Base-by-base conservation (phyloP, 73 alveolate species). In the Symbiodinium pilosum region DNA sequence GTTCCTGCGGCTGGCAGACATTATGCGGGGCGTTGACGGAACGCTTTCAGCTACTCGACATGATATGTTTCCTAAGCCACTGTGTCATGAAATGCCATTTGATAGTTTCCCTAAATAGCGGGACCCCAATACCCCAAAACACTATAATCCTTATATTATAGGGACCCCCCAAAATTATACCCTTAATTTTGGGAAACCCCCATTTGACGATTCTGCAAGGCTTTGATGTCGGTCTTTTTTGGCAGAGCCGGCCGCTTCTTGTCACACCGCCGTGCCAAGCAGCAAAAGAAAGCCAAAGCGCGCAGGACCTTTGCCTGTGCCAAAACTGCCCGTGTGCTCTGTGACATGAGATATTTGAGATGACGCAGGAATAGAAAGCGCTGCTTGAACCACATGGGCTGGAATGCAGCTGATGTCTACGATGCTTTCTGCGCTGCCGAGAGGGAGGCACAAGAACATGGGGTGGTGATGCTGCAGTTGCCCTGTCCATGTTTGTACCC, bases 1-100 rank as follows among this genome's bases (percentile, higher is more conserved):
- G 52, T 91, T 91, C 87, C 77, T 91, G 47, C 96, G 96, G 43
- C 87, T 91, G 75, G 40, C 81, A 30, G 96, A 91, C 28, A 41
- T 91, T 52, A 32, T 91, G 42, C 96, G 96, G 6, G 96, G 96
- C 40, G 83, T 91, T 36, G 96, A 91, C 43, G 96, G 96, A 8
- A 91, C 87, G 16, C 40, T 91, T 14, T 91, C 96, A 4, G 96
- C 47, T 43, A 18, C 96, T 43, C 77, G 77, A 40, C n/a, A 32
- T 1, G 51, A 39, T 26, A 32, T 73, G 42, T 4, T n/a, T 77
- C 36, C 14, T 68, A 5, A 5, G 8, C 39, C 83, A 9, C 21
- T 34, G 7, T 38, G 87, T 77, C 52, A 12, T 12, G 87, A n/a
- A n/a, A 34, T 28, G 52, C 51, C 3, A 34, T 77, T 12, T 9